phyloP scores from a whole-genome alignment of 202 grass and related monocot species.

The Bolboschoenoplectus hybrid region DNA sequence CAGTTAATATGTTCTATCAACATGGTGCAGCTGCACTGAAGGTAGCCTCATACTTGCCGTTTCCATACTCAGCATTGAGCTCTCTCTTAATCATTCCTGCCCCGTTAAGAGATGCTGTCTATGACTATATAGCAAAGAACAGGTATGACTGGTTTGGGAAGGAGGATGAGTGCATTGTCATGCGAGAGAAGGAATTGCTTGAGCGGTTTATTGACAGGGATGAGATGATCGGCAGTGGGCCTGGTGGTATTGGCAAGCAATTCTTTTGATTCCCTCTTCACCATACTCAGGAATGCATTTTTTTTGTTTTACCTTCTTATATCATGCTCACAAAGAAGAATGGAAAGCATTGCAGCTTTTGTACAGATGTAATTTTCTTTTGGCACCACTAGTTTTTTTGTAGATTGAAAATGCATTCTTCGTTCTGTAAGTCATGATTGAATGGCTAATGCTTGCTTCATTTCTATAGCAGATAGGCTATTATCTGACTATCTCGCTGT shows the following conservation, averaged over 20 bases:
- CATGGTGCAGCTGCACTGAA: conserved; percentile 65
- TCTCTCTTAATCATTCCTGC: conserved; percentile 62
- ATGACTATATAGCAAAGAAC: conserved; percentile 79
- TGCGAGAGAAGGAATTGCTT: conserved; percentile 74
- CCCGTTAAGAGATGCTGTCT: conserved; percentile 65
- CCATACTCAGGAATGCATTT: background rate
- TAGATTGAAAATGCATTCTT: background rate
- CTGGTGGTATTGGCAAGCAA: conserved; percentile 35
- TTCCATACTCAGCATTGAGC: conserved; percentile 73
- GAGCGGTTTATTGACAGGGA: conserved; percentile 89
- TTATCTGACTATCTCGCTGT: background rate
- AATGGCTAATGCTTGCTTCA: background rate
- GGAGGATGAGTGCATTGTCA: conserved; percentile 70
- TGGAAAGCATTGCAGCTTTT: background rate
- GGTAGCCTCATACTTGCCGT: conserved; percentile 87
- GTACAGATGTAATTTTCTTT: background rate
- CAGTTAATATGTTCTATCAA: background rate
- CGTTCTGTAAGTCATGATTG: background rate
- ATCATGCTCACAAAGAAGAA: background rate
- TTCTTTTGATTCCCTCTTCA: conserved; percentile 51
- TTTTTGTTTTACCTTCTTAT: background rate
- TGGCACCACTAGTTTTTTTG: background rate
- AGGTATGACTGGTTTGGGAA: conserved; percentile 90
- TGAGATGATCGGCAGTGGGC: conserved; percentile 57
- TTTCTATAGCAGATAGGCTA: background rate